Evolutionary conservation across 2,329 filamentous ascomycete genomes (phyloP).

Genomic region (Pestalotiopsis sp.): DNA sequence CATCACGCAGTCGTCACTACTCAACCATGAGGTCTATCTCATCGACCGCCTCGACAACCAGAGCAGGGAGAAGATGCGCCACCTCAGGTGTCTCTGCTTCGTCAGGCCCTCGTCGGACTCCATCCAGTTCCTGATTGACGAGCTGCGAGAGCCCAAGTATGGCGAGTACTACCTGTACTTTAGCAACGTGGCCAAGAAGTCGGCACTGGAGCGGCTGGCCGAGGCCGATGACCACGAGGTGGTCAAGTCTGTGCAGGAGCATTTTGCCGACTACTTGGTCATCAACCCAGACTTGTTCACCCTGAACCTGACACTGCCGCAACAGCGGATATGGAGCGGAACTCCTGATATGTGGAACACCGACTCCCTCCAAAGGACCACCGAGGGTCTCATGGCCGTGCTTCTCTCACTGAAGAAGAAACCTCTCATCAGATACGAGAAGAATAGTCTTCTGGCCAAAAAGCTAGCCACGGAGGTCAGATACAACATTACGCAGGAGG

Average conservation of each 20-base stretch:
- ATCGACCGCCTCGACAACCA: slow-evolving; percentile 93
- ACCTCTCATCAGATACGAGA: slow-evolving; percentile 90
- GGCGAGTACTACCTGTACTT: slow-evolving; percentile 98
- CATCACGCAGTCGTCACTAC: slow-evolving; percentile 89
- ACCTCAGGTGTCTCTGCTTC: slow-evolving; percentile 91
- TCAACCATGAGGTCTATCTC: slow-evolving; percentile 97
- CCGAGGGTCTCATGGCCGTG: slow-evolving; percentile 83
- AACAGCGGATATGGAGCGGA: slow-evolving; percentile 78
- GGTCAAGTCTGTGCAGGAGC: slow-evolving; percentile 90
- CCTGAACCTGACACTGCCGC: slow-evolving; percentile 71
- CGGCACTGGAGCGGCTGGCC: slow-evolving; percentile 86
- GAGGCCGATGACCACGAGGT: slow-evolving; percentile 98
- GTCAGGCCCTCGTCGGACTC: slow-evolving; percentile 90
- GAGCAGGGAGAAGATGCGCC: slow-evolving; percentile 94
- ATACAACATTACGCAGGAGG: slow-evolving; percentile 93
- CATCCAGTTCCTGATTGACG: slow-evolving; percentile 91
- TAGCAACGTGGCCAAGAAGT: slow-evolving; percentile 97
- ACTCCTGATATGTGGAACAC: slow-evolving; percentile 88
- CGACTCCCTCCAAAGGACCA: slow-evolving; percentile 82
- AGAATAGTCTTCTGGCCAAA: slow-evolving; percentile 85
- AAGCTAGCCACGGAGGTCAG: slow-evolving; percentile 92
- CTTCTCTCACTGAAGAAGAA: slow-evolving; percentile 94
- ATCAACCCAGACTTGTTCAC: slow-evolving; percentile 94
- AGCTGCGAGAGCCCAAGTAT: slow-evolving; percentile 93
- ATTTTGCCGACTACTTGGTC: slow-evolving; percentile 94